Evolutionary conservation across 2,329 filamentous ascomycete species (phyloP), one percentile per base, ranked within the genome.

Genomic region (Fusarium praegraminearum): DNA sequence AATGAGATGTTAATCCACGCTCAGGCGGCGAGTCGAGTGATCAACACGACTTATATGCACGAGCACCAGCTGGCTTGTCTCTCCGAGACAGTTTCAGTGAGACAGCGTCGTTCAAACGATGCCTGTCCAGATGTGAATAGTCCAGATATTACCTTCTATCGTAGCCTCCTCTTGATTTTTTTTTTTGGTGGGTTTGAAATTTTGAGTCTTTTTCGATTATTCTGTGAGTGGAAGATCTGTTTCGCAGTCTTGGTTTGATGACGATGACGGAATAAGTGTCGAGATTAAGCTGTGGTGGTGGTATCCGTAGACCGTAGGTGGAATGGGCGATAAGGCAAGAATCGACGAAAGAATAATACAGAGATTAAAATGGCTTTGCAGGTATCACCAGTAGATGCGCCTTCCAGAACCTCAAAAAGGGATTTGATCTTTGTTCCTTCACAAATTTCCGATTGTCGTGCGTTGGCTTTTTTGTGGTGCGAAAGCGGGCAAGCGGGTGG

Each of bases 331-430:
- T 70, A 68, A 70, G 61, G 60, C 67, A 72, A 65, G 69, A 77
- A 72, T 75, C 66, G 75, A 75, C 70, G 68, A 74, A 75, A 67
- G 61, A 72, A 71, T 69, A 71, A 67, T 73, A 74, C 66, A 75
- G 55, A 69, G 74, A 75, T 75, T 70, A 70, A 70, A 70, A 75
- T 65, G 49, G 33, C n/a, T 56, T 66, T 73, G 65, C 65, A 70
- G 60, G 56, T 75, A 72, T 74, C 73, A 73, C 75, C 59, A 67
- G 64, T 67, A 69, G 71, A 76, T 74, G 70, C 75, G 73, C 73
- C 71, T 75, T 76, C 44, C 72, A 71, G 70, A 63, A 67, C 71
- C 72, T 73, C 65, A 49, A 61, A 47, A 61, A 45, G 33, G 60
- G 52, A 15, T 30, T 52, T 60, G 64, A 61, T 64, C 60, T 71